Evolutionary conservation across 441 rosid species (phyloP), one percentile per base, ranked within the genome.

Genomic region (Euphorbia corollata): DNA sequence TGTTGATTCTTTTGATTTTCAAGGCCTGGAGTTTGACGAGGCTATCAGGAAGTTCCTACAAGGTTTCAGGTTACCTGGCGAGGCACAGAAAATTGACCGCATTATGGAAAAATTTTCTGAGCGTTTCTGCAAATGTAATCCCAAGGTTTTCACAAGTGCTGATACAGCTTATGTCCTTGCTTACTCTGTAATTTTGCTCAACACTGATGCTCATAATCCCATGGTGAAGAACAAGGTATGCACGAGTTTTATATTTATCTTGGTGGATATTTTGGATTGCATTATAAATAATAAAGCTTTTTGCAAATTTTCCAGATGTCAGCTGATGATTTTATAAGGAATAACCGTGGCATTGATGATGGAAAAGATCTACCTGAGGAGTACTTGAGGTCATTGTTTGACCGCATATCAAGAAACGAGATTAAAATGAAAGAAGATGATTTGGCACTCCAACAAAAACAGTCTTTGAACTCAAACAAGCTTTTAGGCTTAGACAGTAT

Each of bases 131-230:
- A 92, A 95, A 74, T 90, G 99, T 72, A 95, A 95, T 73, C 87
- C 96, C 24, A 92, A 95, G 72, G 95, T 84, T 67, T 95, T 95
- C 76, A 92, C 74, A 34, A 95, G 97, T 79, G 99, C 99, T 39
- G 98, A 95, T 68, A 92, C 99, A 38, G 97, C 96, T 60, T 95
- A 95, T 73, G 98, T 95, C 62, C 98, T 95, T 63, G 99, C 99
- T 15, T 95, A 95, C 81, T 95, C 98, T 61, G 97, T 95, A 71
- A 90, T 95, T 78, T 0, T 95, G 95, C 98, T 95, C 65, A 95
- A 95, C 68, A 95, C 99, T 30, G 99, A 95, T 82, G 93, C 98
- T 45, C 98, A 95, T 82, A 95, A 92, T 73, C 93, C 96, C 70
- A 90, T 82, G 93, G 98, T 95, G 79, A 95, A 95, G 83, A 87